Evolutionary conservation across 768 basidiomycete genomes (phyloP), one percentile per base, ranked within the genome.

Genomic region (Lanmaoa pseudosensibilis): DNA sequence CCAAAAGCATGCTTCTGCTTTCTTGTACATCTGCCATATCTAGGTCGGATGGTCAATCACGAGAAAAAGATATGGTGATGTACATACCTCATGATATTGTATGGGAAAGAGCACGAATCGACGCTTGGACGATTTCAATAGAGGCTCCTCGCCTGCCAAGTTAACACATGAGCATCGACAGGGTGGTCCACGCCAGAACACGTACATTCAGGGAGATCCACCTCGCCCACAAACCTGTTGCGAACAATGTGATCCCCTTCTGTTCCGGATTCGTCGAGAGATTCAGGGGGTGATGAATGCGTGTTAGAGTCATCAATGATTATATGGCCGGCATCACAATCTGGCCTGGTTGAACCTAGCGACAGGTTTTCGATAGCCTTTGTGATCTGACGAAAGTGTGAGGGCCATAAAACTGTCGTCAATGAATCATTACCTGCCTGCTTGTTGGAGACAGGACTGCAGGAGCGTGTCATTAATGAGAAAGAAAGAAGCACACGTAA

Each of bases 11-110:
- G 94, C 92, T 69, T 97, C 84, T 0, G 93, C 93, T 66, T 90
- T 87, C 77, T 97, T 96, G 80, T 97, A 97, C 79, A 92, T 84
- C 65, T 83, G 82, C 94, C 94, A 97, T 61, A 97, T 92, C 92
- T 96, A 45, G 7, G 36, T 25, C 27, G 39, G 33, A 44, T 34
- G 52, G 48, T 56, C 54, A 33, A 38, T 49, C 12, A 34, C 11
- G 39, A 12, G 19, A 18, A 4, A 33, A 19, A 48, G 9, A n/a
- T 27, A 53, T 12, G 33, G 44, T 25, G 27, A 33, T n/a, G 21
- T 2, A 65, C 82, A 61, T 58, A 92, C 94, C 77, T 96, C 92
- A 55, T 84, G 80, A 68, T 94, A 94, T 73, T 93, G 85, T 61
- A 97, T 94, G 3, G 95, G 95, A 70, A 94, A 96, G 19, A 98